These are phyloP conservation scores for Botrytis deweyae DNA, from an alignment of 2,329 filamentous ascomycete genomes.

Conservation along the genomic window DNA sequence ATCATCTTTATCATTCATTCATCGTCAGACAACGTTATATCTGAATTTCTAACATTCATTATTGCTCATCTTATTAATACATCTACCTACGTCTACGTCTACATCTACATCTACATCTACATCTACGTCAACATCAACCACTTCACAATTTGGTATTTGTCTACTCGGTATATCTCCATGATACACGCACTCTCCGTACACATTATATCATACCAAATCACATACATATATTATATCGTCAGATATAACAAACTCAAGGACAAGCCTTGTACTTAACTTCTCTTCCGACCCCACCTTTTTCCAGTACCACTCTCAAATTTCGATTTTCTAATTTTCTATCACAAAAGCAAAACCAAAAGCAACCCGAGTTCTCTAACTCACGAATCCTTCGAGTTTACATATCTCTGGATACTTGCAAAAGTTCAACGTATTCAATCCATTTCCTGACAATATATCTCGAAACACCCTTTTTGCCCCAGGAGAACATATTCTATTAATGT, in stretches of 20 bases:
- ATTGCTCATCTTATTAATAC: background rate
- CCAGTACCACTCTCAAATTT: background rate
- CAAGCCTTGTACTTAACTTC: constrained; percentile 8
- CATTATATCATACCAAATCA: background rate
- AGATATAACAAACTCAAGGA: background rate
- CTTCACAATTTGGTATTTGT: background rate
- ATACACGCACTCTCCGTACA: background rate
- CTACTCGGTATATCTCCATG: background rate
- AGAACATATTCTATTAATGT: background rate
- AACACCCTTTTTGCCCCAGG: no score
- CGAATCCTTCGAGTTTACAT: background rate
- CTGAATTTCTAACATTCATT: background rate
- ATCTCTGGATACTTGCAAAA: background rate
- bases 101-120: background rate
- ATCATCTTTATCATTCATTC: background rate
- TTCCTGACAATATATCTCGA: background rate
- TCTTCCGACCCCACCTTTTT: constrained; percentile 9
- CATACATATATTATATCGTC: background rate
- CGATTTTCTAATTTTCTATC: constrained; percentile 11
- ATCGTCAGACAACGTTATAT: background rate
- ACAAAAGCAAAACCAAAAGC: background rate
- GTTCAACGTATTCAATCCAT: background rate
- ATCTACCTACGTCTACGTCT: background rate
- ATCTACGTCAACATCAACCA: background rate
- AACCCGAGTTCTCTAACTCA: background rate